A percentile compares a stretch with the other conserved stretches of the same genome.
Conservation (phyloP, 129 eudicot species). For the Saposhnikovia divaricata region DNA sequence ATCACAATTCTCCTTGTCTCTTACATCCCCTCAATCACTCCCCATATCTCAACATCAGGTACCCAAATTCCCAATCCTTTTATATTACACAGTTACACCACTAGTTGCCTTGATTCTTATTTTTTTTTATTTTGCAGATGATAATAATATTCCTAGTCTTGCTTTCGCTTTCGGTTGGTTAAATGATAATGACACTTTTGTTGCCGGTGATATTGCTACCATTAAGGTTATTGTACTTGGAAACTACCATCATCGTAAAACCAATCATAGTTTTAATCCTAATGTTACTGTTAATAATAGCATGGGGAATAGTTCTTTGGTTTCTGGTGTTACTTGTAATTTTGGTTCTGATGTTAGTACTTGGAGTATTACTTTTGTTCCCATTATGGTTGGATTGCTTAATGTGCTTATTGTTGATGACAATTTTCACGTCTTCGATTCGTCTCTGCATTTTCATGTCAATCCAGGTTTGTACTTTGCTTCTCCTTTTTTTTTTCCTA, state of each 20-base stretch:
- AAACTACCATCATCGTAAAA: slow-evolving; percentile 25
- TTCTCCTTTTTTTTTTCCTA: no score
- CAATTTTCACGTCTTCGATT: slow-evolving; percentile 31
- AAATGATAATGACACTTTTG: slow-evolving; percentile 27
- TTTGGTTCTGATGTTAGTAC: slow-evolving; percentile 27
- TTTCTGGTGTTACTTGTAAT: slow-evolving; percentile 39
- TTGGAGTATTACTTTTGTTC: slow-evolving; percentile 52
- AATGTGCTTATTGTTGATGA: slow-evolving; percentile 49
- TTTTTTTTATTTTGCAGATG: slow-evolving; percentile 25
- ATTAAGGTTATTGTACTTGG: slow-evolving; percentile 37
- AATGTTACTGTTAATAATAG: slow-evolving; percentile 38
- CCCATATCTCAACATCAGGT: slow-evolving; percentile 24
- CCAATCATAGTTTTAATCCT: slow-evolving; percentile 41
- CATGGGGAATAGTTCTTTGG: slow-evolving; percentile 58
- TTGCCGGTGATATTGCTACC: slow-evolving; percentile 51
- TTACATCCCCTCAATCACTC: slow-evolving; percentile 1
- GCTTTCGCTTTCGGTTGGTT: slow-evolving; percentile 42
- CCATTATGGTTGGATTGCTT: slow-evolving; percentile 58
- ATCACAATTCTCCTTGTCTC: no score
- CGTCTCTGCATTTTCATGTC: slow-evolving; percentile 41
- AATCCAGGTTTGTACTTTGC: slow-evolving; percentile 44
- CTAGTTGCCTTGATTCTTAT: no score
- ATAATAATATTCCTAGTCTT: slow-evolving; percentile 10
- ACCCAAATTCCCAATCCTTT: no score
- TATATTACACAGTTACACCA: no score